Conservation (phyloP, 148 eudicot species). For the Silene conica region DNA sequence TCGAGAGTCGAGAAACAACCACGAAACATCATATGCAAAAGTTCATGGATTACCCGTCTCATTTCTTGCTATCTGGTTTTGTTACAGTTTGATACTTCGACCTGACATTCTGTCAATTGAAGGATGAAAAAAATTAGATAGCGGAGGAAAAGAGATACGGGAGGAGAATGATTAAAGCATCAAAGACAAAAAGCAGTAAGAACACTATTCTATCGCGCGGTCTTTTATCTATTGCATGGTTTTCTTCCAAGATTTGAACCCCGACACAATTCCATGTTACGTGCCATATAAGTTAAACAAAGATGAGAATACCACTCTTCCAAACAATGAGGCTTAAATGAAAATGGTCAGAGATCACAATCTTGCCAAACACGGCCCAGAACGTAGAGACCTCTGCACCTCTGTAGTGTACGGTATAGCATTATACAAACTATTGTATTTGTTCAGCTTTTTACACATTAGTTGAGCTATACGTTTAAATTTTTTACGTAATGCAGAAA, state of each 20-base stretch:
- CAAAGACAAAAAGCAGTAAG: neutral
- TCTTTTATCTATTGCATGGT: neutral
- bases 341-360: no score
- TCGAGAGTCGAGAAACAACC: conserved; percentile 8
- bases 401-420: no score
- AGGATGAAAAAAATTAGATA: neutral
- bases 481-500: no score
- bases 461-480: no score
- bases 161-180: neutral
- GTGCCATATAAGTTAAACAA: neutral
- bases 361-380: no score
- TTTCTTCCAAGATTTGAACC: neutral
- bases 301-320: no score
- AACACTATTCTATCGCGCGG: neutral
- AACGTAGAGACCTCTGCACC: no score
- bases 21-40: conserved; percentile 11
- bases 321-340: no score
- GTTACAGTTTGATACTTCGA: conserved; percentile 53
- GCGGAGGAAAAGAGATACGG: neutral
- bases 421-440: no score
- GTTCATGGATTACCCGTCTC: conserved; percentile 25
- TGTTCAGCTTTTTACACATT: no score
- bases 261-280: neutral
- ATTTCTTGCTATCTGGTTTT: conserved; percentile 31
- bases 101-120: conserved; percentile 62